Evolutionary conservation across 208 protist species (phyloP).

Genomic region (Zelonia costaricensis): DNA sequence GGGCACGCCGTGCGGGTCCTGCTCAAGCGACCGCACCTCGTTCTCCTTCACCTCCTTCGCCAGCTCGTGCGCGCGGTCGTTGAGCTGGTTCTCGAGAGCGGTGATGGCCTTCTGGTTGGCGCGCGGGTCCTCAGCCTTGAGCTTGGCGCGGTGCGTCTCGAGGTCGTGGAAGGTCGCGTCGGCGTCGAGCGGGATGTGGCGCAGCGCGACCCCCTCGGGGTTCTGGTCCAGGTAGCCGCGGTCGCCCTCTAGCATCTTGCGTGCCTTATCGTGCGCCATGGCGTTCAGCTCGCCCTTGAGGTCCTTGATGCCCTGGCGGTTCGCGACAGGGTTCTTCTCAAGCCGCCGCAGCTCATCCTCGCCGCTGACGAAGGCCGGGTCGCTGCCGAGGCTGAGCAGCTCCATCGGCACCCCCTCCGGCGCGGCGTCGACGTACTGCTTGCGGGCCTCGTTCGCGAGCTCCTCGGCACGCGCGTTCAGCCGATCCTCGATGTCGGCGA

Average conservation of each 20-base stretch:
- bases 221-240: slow-evolving; percentile 66
- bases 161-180: slow-evolving; percentile 69
- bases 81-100: slow-evolving; percentile 62
- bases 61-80: slow-evolving; percentile 67
- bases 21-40: slow-evolving; percentile 51
- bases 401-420: slow-evolving; percentile 55
- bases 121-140: slow-evolving; percentile 64
- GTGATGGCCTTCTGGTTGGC: slow-evolving; percentile 50
- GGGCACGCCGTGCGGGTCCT: slow-evolving; percentile 58
- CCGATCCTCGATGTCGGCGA: slow-evolving; percentile 48
- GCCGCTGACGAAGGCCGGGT: slow-evolving; percentile 49
- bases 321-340: slow-evolving; percentile 63
- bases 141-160: slow-evolving; percentile 58
- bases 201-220: slow-evolving; percentile 67
- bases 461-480: slow-evolving; percentile 66
- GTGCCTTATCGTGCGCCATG: slow-evolving; percentile 57
- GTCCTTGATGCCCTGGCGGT: slow-evolving; percentile 61
- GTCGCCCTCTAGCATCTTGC: slow-evolving; percentile 52
- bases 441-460: slow-evolving; percentile 56
- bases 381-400: slow-evolving; percentile 60
- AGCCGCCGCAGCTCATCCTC: slow-evolving; percentile 60
- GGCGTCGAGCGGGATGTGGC: slow-evolving; percentile 59
- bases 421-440: slow-evolving; percentile 45
- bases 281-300: slow-evolving; percentile 71
- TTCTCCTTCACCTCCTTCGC: slow-evolving; percentile 64